These are phyloP conservation scores for Xylaria sp. DNA, from an alignment of 2,329 filamentous ascomycete species.

Conservation along the genomic window DNA sequence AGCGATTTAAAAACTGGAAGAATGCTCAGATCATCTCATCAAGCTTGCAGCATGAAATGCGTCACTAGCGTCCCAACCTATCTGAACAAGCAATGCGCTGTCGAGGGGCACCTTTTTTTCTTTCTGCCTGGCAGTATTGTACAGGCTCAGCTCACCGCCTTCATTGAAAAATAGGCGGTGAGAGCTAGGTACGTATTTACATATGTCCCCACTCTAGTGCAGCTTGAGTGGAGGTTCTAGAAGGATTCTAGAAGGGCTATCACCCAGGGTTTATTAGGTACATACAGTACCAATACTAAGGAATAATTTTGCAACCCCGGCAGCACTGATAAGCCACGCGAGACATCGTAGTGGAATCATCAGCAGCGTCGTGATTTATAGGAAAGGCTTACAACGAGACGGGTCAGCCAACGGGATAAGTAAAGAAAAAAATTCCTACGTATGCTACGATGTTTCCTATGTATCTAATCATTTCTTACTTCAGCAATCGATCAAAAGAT, in stretches of 20 bases:
- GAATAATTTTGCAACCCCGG: no score
- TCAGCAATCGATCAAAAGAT: no score
- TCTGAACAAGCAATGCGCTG: background rate
- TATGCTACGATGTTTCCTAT: background rate
- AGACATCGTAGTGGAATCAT: background rate
- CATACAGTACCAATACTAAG: no score
- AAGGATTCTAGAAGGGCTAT: no score
- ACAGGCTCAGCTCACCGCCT: constrained; percentile 9
- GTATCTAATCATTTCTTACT: no score
- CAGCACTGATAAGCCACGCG: no score
- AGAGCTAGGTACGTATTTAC: no score
- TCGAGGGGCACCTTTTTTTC: constrained; percentile 22
- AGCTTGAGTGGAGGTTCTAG: no score
- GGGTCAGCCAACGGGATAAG: background rate
- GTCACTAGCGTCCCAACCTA: background rate
- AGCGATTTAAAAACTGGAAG: background rate
- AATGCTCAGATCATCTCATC: background rate
- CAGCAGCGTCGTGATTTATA: background rate
- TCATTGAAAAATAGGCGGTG: constrained; percentile 12
- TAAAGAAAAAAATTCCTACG: background rate
- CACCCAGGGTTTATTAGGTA: no score
- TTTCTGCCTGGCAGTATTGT: constrained; percentile 27
- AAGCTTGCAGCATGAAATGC: background rate
- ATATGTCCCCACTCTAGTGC: no score
- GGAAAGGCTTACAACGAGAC: background rate